A percentile compares a stretch with the other conserved stretches of the same genome.
Conservation (phyloP, 1,139 yeast genomes). For the Arxiozyma heterogenica region DNA sequence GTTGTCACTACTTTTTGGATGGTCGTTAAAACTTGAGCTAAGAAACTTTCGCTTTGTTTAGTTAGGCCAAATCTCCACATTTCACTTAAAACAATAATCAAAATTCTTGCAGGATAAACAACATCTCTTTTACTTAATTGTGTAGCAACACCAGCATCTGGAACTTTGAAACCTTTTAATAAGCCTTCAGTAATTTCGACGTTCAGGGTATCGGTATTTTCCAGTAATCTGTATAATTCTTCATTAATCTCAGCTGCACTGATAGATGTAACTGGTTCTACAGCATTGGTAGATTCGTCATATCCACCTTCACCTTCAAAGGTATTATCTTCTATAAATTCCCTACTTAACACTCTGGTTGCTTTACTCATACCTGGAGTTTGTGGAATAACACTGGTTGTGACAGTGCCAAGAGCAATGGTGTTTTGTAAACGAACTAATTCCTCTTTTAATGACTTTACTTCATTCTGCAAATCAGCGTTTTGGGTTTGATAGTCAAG, state of each 20-base stretch:
- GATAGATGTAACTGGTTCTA: slow-evolving; percentile 39
- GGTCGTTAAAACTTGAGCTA: slow-evolving; percentile 82
- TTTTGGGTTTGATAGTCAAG: slow-evolving; percentile 59
- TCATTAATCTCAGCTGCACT: slow-evolving; percentile 51
- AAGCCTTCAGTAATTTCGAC: slow-evolving; percentile 83
- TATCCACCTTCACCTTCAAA: slow-evolving; percentile 1
- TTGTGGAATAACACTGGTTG: slow-evolving; percentile 18
- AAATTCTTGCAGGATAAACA: slow-evolving; percentile 90
- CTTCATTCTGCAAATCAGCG: slow-evolving; percentile 57
- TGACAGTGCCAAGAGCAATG: slow-evolving; percentile 32
- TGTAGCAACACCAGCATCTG: slow-evolving; percentile 75
- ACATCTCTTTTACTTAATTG: slow-evolving; percentile 85
- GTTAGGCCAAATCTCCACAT: slow-evolving; percentile 98
- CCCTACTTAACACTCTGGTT: slow-evolving; percentile 7
- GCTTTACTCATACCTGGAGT: slow-evolving; percentile 13
- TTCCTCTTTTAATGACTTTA: slow-evolving; percentile 61
- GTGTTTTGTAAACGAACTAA: slow-evolving; percentile 40
- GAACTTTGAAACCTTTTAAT: slow-evolving; percentile 79
- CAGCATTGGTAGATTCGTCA: slow-evolving; percentile 1
- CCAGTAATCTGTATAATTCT: slow-evolving; percentile 61
- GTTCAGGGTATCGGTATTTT: slow-evolving; percentile 71
- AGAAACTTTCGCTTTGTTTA: slow-evolving; percentile 80
- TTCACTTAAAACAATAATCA: slow-evolving; percentile 84
- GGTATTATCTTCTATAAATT: slow-evolving; percentile 4
- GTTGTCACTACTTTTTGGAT: slow-evolving; percentile 71